These are phyloP conservation scores for Gossypium mustelinum DNA, from an alignment of 345 rosid genomes.

Conservation along the genomic window DNA sequence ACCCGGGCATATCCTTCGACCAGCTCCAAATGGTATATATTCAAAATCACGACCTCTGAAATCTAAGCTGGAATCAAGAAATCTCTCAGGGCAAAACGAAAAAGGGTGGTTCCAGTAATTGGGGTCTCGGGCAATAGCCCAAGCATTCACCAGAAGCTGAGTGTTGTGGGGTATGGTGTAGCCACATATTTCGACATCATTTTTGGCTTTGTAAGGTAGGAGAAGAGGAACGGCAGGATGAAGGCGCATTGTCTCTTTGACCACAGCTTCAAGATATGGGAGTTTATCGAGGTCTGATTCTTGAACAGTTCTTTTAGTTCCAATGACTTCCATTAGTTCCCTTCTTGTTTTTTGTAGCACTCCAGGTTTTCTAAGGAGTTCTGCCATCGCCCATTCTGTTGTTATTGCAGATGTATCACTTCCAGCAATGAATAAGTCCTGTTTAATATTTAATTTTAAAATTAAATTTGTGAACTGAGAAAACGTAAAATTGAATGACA, in stretches of 20 bases:
- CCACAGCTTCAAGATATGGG: conserved; percentile 16
- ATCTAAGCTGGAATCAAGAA: conserved; percentile 2
- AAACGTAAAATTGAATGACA: too few species aligned
- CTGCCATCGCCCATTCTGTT: conserved; percentile 27
- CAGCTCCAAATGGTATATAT: conserved; percentile 23
- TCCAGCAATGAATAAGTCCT: conserved; percentile 24
- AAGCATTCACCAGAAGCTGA: conserved; percentile 20
- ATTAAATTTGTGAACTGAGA: too few species aligned
- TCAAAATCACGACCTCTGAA: conserved; percentile 16
- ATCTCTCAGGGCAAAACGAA: conserved; percentile 12
- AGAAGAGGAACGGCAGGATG: conserved; percentile 22
- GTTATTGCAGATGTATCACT: conserved; percentile 26
- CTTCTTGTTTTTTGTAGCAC: neutral
- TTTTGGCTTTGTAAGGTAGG: conserved; percentile 19
- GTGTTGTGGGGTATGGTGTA: conserved; percentile 17
- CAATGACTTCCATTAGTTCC: conserved; percentile 10
- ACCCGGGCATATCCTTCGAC: conserved; percentile 31
- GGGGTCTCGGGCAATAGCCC: conserved; percentile 25
- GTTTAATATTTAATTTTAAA: neutral
- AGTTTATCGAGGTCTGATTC: conserved; percentile 17
- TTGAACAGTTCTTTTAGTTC: conserved; percentile 1
- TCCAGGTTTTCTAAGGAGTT: conserved; percentile 14
- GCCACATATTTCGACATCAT: conserved; percentile 6
- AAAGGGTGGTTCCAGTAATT: conserved; percentile 12
- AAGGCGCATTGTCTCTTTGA: conserved; percentile 19